Percentiles rank a stretch among this genome's conserved stretches.
These are phyloP conservation scores for Pythium sp. DNA, from an alignment of 352 stramenopile genomes.

Conservation along the genomic window DNA sequence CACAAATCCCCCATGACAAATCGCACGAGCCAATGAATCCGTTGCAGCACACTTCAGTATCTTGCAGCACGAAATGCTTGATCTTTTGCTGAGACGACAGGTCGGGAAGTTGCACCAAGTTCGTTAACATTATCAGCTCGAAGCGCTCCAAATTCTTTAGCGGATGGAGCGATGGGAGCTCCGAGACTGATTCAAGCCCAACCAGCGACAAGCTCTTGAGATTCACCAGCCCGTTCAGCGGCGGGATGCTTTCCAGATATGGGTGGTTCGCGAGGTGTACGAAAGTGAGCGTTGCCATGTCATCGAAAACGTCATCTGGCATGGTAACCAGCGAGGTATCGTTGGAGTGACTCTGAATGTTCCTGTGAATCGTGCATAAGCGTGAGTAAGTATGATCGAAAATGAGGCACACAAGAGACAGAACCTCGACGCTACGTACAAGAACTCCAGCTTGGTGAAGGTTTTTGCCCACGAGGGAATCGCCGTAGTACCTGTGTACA, in stretches of 20 bases:
- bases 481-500: conserved; percentile 24
- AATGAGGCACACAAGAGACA: not conserved
- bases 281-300: conserved; percentile 32
- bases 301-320: conserved; percentile 24
- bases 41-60: conserved; percentile 33
- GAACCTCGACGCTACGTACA: conserved; percentile 24
- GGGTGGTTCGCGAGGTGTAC: conserved; percentile 31
- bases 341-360: conserved; percentile 16
- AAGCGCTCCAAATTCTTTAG: conserved; percentile 24
- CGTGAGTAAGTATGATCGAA: not conserved
- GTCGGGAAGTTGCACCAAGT: conserved; percentile 25
- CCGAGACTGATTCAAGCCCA: conserved; percentile 13
- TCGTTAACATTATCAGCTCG: conserved; percentile 19
- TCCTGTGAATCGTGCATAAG: conserved; percentile 20
- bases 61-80: conserved; percentile 16
- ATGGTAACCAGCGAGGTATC: conserved; percentile 24
- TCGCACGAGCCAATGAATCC: conserved; percentile 29
- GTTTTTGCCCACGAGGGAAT: conserved; percentile 27
- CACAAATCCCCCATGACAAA: conserved; percentile 19
- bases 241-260: conserved; percentile 20
- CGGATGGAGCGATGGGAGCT: conserved; percentile 24
- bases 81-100: conserved; percentile 18
- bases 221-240: conserved; percentile 28
- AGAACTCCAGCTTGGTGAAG: conserved; percentile 34
- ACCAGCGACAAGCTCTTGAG: conserved; percentile 34